Conservation (phyloP, 495 filamentous ascomycete species). For the Penicillium goetzii region DNA sequence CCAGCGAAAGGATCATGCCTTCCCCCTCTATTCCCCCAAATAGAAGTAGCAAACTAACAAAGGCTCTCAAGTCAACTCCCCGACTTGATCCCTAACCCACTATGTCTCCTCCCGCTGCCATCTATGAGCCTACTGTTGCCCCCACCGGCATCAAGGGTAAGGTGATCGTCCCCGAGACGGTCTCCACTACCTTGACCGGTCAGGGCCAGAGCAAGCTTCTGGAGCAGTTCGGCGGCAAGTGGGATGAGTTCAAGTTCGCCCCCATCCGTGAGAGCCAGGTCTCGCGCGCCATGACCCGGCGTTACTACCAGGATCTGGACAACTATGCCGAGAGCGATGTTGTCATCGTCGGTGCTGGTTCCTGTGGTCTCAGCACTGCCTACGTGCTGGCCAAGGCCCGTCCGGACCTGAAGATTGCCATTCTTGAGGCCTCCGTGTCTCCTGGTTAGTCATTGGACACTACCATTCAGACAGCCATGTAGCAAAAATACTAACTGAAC, state of each 20-base stretch:
- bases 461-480: neutral
- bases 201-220: constrained; percentile 56
- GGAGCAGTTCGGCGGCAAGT: constrained; percentile 66
- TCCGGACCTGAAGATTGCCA: constrained; percentile 87
- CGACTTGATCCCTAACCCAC: constrained; percentile 46
- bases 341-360: constrained; percentile 88
- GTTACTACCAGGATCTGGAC: constrained; percentile 90
- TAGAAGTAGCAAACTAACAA: constrained; percentile 43
- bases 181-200: constrained; percentile 40
- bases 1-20: constrained; percentile 98
- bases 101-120: constrained; percentile 78
- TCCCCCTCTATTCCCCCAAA: constrained; percentile 43
- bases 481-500: constrained; percentile 7
- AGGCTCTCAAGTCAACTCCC: constrained; percentile 39
- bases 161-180: constrained; percentile 44
- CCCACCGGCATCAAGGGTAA: constrained; percentile 54
- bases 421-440: constrained; percentile 84
- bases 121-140: constrained; percentile 47
- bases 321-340: constrained; percentile 88
- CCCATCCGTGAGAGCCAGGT: constrained; percentile 90
- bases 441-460: constrained; percentile 54
- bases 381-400: constrained; percentile 83
- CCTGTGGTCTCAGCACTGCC: constrained; percentile 80
- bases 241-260: constrained; percentile 78
- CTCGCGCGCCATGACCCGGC: constrained; percentile 87